A percentile compares a stretch with the other conserved stretches of the same genome.
phyloP scores from a whole-genome alignment of 768 basidiomycete species.

The Lanmaoa rubissima region DNA sequence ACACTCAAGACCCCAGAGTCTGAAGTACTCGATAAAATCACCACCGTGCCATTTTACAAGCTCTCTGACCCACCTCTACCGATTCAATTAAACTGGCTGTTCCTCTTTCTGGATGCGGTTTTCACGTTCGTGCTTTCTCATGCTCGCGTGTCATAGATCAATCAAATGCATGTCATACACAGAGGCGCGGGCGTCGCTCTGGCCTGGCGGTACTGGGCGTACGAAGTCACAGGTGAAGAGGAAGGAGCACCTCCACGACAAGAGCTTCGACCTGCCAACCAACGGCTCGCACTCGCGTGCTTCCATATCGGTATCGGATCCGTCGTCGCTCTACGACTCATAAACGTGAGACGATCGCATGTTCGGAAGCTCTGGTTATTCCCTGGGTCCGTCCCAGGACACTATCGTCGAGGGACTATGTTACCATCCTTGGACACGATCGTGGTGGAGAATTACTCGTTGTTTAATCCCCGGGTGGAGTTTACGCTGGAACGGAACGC shows the following conservation, averaged over 20 bases:
- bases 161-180: not conserved
- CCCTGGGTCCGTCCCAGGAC: conserved; percentile 25
- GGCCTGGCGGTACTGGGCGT: conserved; percentile 30
- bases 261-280: conserved; percentile 31
- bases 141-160: not conserved
- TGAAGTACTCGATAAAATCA: conserved; percentile 15
- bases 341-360: conserved; percentile 27
- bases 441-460: conserved; percentile 25
- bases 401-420: conserved; percentile 16
- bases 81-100: conserved; percentile 27
- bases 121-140: conserved; percentile 27
- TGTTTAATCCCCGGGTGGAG: conserved; percentile 17
- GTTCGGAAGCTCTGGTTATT: conserved; percentile 34
- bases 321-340: conserved; percentile 27
- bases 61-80: conserved; percentile 16
- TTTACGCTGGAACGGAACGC: conserved; percentile 27
- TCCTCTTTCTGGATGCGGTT: conserved; percentile 29
- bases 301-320: conserved; percentile 31
- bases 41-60: conserved; percentile 26
- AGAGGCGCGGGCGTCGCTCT: conserved; percentile 28
- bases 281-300: conserved; percentile 28
- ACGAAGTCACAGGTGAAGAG: conserved; percentile 14
- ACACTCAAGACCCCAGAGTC: conserved; percentile 18
- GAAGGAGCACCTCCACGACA: conserved; percentile 13
- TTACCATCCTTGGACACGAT: conserved; percentile 26